Percentiles rank a stretch among this genome's conserved stretches.
Evolutionary conservation across 129 eudicot species (phyloP).

Genomic region (Rutidosis leptorrhynchoides): DNA sequence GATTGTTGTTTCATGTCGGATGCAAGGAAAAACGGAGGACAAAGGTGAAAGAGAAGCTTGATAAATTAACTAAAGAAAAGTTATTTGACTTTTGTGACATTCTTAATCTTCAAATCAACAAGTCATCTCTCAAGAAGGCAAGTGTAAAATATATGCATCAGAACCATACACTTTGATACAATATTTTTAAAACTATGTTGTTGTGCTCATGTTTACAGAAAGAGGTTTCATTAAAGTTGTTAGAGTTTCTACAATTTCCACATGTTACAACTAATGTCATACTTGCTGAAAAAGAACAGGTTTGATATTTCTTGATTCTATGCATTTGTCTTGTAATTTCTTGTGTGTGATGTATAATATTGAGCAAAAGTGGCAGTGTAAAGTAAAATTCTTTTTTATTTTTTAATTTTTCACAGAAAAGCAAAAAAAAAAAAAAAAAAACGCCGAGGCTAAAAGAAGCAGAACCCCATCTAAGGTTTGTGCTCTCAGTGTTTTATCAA

Average conservation of each 20-base stretch:
- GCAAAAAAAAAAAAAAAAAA: slow-evolving; percentile 55
- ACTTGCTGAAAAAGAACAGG: slow-evolving; percentile 81
- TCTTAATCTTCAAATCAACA: slow-evolving; percentile 55
- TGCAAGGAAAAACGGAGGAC: slow-evolving; percentile 67
- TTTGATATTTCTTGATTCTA: no score
- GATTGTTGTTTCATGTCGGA: slow-evolving; percentile 17
- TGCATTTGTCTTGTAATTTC: no score
- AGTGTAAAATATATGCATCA: slow-evolving; percentile 3
- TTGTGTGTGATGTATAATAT: neutral
- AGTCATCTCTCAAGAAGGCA: slow-evolving; percentile 55
- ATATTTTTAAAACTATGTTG: neutral
- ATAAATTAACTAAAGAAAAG: slow-evolving; percentile 73
- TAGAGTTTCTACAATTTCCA: slow-evolving; percentile 87
- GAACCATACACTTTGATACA: neutral
- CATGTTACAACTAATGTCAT: slow-evolving; percentile 76
- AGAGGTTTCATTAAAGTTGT: slow-evolving; percentile 54
- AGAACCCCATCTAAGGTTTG: slow-evolving; percentile 62
- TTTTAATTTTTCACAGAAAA: slow-evolving; percentile 38
- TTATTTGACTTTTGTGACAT: slow-evolving; percentile 74
- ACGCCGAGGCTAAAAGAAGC: slow-evolving; percentile 39
- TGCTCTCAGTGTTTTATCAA: neutral
- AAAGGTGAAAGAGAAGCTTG: slow-evolving; percentile 74
- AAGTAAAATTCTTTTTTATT: neutral
- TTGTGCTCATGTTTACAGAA: slow-evolving; percentile 43
- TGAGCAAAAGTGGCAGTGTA: neutral